Base-by-base conservation (phyloP, 2,329 filamentous ascomycete genomes). In the Metarhizium sp. region DNA sequence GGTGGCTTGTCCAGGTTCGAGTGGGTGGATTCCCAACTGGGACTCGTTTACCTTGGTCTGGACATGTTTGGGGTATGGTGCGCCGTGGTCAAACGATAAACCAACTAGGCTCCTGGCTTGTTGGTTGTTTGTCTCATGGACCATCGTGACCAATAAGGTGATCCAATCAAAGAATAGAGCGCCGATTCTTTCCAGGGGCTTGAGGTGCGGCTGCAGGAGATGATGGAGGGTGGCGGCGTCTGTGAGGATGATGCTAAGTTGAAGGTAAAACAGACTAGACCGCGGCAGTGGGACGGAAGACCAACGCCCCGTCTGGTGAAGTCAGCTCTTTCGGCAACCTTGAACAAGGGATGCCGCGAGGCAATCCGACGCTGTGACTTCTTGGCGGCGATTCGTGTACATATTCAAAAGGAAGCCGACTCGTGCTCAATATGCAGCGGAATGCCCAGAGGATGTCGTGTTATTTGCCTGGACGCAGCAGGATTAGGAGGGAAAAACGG, bases 221-320 rank as follows among this genome's bases (percentile, higher is more conserved):
- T 25, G 43, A 18, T 20, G 43, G 43, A 14, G 8, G 43, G n/a
- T 13, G 43, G 43, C 43, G 43, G 43, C 43, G n/a, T 25, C 18
- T 46, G n/a, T 42, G 16, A 51, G 38, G 30, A 42, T 20, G 50
- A 25, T 10, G 48, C 48, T 50, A 50, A 51, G 34, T 25, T 13
- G 16, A 51, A 25, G 50, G 50, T 51, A 51, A 51, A 51, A 51
- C 32, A 51, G n/a, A 25, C 50, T 42, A 51, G 18, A 38, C 50
- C n/a, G 50, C 50, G 20, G 38, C 38, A 51, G 50, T 51, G 50
- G 50, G 50, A 51, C 34, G 50, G 50, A 51, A 16, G 48, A 36
- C 30, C 29, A 50, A 36, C 25, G 13, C 48, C 29, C 48, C 48
- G 48, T 43, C 40, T 14, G 4, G 40, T 43, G 14, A 16, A 18